Evolutionary conservation across 352 stramenopile species (phyloP).

Genomic region (Phytophthora colocasiae): DNA sequence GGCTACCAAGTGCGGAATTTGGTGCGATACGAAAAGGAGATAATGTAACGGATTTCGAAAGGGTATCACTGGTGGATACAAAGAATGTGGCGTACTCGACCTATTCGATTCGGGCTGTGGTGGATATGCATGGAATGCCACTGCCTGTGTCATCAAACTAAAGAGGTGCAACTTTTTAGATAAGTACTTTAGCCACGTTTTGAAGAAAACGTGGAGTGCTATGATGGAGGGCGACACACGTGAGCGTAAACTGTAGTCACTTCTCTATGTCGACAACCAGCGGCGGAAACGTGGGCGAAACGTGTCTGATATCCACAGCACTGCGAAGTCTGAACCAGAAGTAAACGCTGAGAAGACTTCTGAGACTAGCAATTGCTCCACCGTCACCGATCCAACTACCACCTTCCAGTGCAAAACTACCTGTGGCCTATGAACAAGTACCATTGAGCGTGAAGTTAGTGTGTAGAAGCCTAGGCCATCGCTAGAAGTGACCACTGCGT

Average conservation of each 20-base stretch:
- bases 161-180: no score
- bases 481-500: slow-evolving; percentile 21
- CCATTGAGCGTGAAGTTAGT: slow-evolving; percentile 10
- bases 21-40: no score
- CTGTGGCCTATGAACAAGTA: slow-evolving; percentile 19
- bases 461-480: slow-evolving; percentile 14
- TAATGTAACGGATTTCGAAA: no score
- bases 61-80: no score
- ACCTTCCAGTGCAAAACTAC: slow-evolving; percentile 19
- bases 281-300: slow-evolving; percentile 49
- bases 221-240: slow-evolving; percentile 57
- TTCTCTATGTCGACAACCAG: slow-evolving; percentile 34
- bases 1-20: no score
- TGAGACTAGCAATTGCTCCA: slow-evolving; percentile 14
- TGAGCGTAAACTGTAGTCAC: slow-evolving; percentile 50
- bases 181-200: no score
- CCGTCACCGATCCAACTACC: slow-evolving; percentile 25
- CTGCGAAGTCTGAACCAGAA: slow-evolving; percentile 1
- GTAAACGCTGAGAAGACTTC: slow-evolving; percentile 16
- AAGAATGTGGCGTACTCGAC: no score
- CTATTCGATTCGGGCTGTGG: no score
- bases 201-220: slow-evolving; percentile 62
- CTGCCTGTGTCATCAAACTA: slow-evolving; percentile 36
- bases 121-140: no score
- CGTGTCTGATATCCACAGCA: slow-evolving; percentile 50